A percentile compares a stretch with the other conserved stretches of the same genome.
phyloP scores from a whole-genome alignment of 345 rosid genomes.

The Hypericum androsaemum region DNA sequence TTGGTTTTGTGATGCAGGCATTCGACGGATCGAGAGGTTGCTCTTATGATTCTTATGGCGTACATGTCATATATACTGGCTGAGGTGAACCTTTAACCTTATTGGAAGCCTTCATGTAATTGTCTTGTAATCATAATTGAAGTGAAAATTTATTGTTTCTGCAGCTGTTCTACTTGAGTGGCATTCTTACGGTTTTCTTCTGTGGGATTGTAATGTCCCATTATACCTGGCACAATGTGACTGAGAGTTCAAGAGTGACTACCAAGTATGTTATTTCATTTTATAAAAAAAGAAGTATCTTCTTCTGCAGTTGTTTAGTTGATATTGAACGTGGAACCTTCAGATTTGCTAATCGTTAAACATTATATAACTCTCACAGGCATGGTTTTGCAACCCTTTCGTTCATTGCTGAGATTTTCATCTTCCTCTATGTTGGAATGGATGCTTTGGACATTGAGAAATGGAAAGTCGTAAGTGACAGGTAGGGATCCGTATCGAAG shows the following conservation, averaged over 20 bases:
- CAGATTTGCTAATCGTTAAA: constrained; percentile 6
- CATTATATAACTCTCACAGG: constrained; percentile 28
- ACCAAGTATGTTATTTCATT: constrained; percentile 43
- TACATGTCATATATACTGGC: constrained; percentile 86
- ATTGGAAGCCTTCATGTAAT: background rate
- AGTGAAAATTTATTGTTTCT: constrained; percentile 9
- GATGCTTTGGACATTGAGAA: constrained; percentile 91
- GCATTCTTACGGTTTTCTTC: constrained; percentile 84
- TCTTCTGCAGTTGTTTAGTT: background rate
- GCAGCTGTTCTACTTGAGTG: constrained; percentile 70
- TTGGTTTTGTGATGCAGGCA: constrained; percentile 46
- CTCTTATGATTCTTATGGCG: constrained; percentile 90
- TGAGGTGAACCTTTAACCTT: constrained; percentile 41
- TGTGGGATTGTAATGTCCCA: constrained; percentile 96
- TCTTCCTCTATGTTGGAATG: constrained; percentile 90
- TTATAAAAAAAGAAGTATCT: constrained; percentile 1
- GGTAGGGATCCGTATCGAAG: constrained; percentile 25
- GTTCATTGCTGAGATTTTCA: constrained; percentile 68
- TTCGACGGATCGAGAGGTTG: constrained; percentile 89
- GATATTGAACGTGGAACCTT: background rate
- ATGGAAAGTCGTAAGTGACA: constrained; percentile 58
- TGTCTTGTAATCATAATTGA: constrained; percentile 4
- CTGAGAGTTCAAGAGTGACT: constrained; percentile 76
- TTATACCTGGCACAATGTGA: constrained; percentile 87
- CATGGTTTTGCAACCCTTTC: constrained; percentile 78